Evolutionary conservation across 805 yeast genomes (phyloP), one percentile per base, ranked within the genome.

Genomic region (Cyberlindnera subsufficiens): DNA sequence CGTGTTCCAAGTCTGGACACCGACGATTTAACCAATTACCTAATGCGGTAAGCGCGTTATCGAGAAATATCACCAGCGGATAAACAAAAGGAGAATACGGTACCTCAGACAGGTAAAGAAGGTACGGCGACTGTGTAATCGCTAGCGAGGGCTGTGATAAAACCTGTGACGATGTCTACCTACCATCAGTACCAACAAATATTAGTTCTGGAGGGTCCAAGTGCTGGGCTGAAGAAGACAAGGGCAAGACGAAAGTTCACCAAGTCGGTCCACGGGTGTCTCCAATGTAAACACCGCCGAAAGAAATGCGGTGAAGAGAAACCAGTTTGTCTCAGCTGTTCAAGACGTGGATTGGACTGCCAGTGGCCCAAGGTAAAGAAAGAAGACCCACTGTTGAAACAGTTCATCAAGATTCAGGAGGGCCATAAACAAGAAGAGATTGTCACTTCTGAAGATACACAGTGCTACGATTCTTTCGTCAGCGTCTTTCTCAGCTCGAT

Each of bases 241-340:
- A 45, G 40, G 11, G 35, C 44, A 3, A 19, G 53, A 5, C 37
- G 44, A 20, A 46, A 46, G 42, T 47, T 43, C 43, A 44, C 42
- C 35, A 54, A 53, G 43, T 47, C 55, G 3, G 32, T 43, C 16
- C 44, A 53, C 29, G 60, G 60, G 5, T 56, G 60, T 35, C 11
- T 50, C 8, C 32, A 30, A 11, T 56, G 60, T 37, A 55, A 55
- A 32, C 42, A 41, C 35, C 45, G 51, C 37, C 42, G 54, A 31
- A 54, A 55, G 47, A 56, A 56, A 37, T 56, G 60, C 38, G 60
- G 55, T 40, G 60, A 56, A 35, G 7, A 22, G 22, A 53, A 56
- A 37, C 60, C 60, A 9, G 29, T 13, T 3, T 56, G 60, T 27
- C 10, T 38, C 5, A 43, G 45, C 10, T 56, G 60, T 38, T 8